Evolutionary conservation across 2,329 filamentous ascomycete species (phyloP), one percentile per base, ranked within the genome.

Genomic region (Didymella segeticola): DNA sequence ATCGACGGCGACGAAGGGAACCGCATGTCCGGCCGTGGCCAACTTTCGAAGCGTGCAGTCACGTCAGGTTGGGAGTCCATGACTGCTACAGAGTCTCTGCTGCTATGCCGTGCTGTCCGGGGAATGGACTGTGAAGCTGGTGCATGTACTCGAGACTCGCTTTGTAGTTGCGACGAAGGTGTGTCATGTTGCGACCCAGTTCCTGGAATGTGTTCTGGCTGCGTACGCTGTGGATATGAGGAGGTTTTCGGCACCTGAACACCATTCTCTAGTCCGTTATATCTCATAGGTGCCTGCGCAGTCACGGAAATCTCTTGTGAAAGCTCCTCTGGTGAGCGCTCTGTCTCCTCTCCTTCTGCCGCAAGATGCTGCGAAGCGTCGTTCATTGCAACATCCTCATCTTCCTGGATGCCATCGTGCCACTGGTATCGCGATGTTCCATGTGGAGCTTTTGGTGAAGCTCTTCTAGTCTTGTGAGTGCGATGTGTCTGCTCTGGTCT

Each of bases 21-120:
- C 5, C 68, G 61, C 8, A 67, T 47, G 30, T 66, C 68, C 19
- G 46, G 51, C 19, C 54, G 66, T 5, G 57, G 62, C 31, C 67
- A 56, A 43, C 63, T 67, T 8, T 71, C 66, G 12, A 63, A 47
- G 23, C 69, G 57, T 12, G 57, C 58, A 41, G 57, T 60, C 14
- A 61, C 58, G 9, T 73, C 68, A 10, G 77, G 76, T 47, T 80
- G 79, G 14, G 79, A 81, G 51, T 81, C 75, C 51, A 77, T 77
- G 15, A 81, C 69, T 8, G 78, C 75, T 19, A 76, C 71, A 10
- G 63, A 68, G 39, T 76, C 75, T 38, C 68, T 74, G 47, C 64
- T 70, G 39, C 67, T 66, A 23, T 61, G 60, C 4, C 62, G 60
- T 41, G 43, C 62, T 14, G 60, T 52, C 46, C 47, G 57, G 33